A percentile compares a stretch with the other conserved stretches of the same genome.
Evolutionary conservation across 805 yeast genomes (phyloP).

Genomic region (Ogataea populi-albae): DNA sequence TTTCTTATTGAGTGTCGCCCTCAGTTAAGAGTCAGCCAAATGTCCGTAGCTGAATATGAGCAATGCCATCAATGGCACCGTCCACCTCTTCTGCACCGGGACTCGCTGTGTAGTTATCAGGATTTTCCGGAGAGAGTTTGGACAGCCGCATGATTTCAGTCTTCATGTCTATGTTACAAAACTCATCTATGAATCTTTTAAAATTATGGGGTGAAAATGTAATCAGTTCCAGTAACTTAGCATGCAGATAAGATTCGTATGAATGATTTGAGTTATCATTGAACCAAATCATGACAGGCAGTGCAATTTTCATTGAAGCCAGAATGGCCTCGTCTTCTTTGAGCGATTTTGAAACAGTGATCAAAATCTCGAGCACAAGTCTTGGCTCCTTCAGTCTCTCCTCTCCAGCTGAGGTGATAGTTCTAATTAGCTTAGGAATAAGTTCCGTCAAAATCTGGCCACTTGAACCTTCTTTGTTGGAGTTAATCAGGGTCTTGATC

Average conservation of each 20-base stretch:
- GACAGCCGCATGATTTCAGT: constrained; percentile 42
- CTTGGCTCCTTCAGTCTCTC: constrained; percentile 33
- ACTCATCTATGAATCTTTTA: constrained; percentile 42
- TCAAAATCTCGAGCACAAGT: constrained; percentile 47
- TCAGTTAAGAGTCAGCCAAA: constrained; percentile 43
- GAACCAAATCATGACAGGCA: constrained; percentile 34
- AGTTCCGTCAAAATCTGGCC: constrained; percentile 40
- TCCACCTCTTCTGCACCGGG: constrained; percentile 13
- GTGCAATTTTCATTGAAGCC: constrained; percentile 30
- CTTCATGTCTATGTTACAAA: constrained; percentile 41
- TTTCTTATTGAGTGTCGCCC: too few relatives aligned
- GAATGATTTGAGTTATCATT: constrained; percentile 20
- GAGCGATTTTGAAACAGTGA: constrained; percentile 41
- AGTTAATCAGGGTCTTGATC: constrained; percentile 50
- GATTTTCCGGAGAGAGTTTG: constrained; percentile 23
- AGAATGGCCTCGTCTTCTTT: constrained; percentile 30
- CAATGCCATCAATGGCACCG: constrained; percentile 19
- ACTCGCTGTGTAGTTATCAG: constrained; percentile 11
- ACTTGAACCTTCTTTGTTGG: constrained; percentile 30
- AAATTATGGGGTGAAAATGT: constrained; percentile 44
- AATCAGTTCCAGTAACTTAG: constrained; percentile 47
- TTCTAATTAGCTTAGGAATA: constrained; percentile 43
- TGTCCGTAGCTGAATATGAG: constrained; percentile 50
- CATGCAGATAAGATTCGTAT: constrained; percentile 40
- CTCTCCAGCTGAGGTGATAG: constrained; percentile 11